Evolutionary conservation across 768 basidiomycete genomes (phyloP).

Genomic region (Leccinum incarnatum): DNA sequence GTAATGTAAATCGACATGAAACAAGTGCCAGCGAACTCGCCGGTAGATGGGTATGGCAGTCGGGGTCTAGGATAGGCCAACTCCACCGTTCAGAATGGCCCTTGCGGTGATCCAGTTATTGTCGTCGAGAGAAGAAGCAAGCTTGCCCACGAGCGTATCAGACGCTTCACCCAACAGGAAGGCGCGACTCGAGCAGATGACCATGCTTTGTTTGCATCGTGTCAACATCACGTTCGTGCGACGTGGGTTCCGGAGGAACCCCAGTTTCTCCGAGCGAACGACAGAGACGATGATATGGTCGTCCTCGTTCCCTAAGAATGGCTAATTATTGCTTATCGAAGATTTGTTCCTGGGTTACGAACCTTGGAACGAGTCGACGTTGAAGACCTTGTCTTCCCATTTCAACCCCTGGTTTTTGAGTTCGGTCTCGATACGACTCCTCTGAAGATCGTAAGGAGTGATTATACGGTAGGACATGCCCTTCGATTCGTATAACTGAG

Average conservation of each 20-base stretch:
- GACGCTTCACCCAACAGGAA: conserved; percentile 22
- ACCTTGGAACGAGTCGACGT: conserved; percentile 84
- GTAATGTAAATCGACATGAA: neutral
- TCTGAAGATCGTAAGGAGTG: conserved; percentile 77
- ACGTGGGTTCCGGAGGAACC: conserved; percentile 62
- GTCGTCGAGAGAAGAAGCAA: conserved; percentile 15
- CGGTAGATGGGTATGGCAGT: neutral
- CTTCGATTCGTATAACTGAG: conserved; percentile 45
- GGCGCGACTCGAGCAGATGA: conserved; percentile 54
- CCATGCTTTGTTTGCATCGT: conserved; percentile 73
- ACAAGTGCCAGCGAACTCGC: conserved; percentile 6
- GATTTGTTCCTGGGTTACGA: conserved; percentile 12
- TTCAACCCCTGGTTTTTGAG: conserved; percentile 48
- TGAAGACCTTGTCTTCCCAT: conserved; percentile 70
- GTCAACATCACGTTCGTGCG: conserved; percentile 87
- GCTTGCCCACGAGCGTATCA: conserved; percentile 24
- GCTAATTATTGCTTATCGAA: too few species aligned
- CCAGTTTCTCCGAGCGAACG: conserved; percentile 57
- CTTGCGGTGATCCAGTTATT: conserved; percentile 15
- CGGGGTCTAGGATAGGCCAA: neutral
- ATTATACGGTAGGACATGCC: conserved; percentile 59
- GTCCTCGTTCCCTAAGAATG: conserved; percentile 68
- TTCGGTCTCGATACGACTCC: conserved; percentile 50
- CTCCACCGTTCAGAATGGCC: neutral
- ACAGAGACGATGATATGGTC: conserved; percentile 71